Base-by-base conservation (phyloP, 2,329 filamentous ascomycete genomes). In the Pseudogymnoascus sp. region DNA sequence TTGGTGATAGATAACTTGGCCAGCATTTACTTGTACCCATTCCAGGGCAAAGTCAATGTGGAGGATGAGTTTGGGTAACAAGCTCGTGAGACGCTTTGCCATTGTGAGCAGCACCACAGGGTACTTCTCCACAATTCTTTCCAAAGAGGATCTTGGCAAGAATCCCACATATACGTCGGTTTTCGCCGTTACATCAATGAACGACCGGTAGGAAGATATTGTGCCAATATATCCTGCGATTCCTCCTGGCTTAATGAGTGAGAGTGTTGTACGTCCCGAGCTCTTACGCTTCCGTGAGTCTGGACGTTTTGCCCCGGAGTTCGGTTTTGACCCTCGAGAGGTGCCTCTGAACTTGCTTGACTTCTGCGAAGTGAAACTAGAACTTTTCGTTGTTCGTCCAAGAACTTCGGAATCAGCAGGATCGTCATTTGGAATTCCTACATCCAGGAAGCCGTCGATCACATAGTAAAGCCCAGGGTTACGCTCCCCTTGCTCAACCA, bases 151-250 rank as follows among this genome's bases (percentile, higher is more conserved):
- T 31, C 92, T 84, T 0, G 94, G 94, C 10, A 99, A 78, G 67
- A 99, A 99, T 0, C 94, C 94, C 12, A 99, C 94, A 70, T 97
- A 97, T 2, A 97, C 94, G 75, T 99, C 94, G 0, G 95, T 99
- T 76, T 97, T 97, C 2, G 94, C 95, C 38, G 93, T 89, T 1
- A 99, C 92, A 71, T 97, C 93, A 17, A 96, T 94, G 72, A 97
- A 97, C 0, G 94, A 99, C 27, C 94, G 82, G 72, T 97, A 96
- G 0, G 92, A 96, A 2, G 94, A 96, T 15, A 99, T 88, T 0
- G 92, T 94, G 4, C 94, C 92, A 33, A 97, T 86, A 70, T 99
- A 99, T 0, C 94, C 95, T 60, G 94, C 93, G 36, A 99, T 82
- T 0, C 92, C 92, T 59, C 94, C 94, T 2, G 94, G 94, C 71